Evolutionary conservation across 345 rosid genomes (phyloP).

Genomic region (Eucalyptus sideroxylon): DNA sequence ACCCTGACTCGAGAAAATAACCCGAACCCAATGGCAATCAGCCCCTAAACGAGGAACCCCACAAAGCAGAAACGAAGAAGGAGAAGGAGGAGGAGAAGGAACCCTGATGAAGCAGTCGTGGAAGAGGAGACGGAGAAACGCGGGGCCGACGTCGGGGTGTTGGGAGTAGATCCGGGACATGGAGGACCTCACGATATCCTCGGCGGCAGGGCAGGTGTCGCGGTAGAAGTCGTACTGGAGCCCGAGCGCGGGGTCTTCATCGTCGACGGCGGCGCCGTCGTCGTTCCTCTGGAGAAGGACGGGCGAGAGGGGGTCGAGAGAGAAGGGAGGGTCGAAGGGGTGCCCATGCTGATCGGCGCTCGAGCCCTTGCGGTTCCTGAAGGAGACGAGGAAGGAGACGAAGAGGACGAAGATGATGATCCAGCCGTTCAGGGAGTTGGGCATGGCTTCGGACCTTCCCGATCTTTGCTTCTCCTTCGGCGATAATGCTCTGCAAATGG

Average conservation of each 20-base stretch:
- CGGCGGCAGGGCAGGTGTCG: constrained; percentile 19
- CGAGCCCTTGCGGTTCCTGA: neutral
- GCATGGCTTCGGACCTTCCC: neutral
- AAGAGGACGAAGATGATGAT: neutral
- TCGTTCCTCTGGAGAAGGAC: neutral
- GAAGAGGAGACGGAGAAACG: constrained; percentile 22
- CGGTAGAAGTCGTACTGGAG: constrained; percentile 26
- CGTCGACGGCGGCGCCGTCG: neutral
- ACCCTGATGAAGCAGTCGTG: constrained; percentile 37
- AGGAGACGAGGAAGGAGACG: neutral
- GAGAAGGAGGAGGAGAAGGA: neutral
- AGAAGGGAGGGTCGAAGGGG: neutral
- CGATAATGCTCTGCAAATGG: neutral
- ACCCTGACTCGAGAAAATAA: constrained; percentile 13
- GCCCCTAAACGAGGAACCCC: neutral
- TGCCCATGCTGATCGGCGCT: neutral
- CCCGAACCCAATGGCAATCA: neutral
- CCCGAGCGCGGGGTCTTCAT: neutral
- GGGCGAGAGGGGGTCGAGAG: neutral
- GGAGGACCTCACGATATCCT: constrained; percentile 8
- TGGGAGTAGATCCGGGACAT: constrained; percentile 7
- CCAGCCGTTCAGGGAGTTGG: neutral
- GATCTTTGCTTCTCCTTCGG: neutral
- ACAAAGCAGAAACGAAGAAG: neutral
- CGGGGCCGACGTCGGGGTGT: constrained; percentile 6